These are phyloP conservation scores for Pseudogymnoascus sp. DNA, from an alignment of 2,329 filamentous ascomycete genomes.

Conservation along the genomic window DNA sequence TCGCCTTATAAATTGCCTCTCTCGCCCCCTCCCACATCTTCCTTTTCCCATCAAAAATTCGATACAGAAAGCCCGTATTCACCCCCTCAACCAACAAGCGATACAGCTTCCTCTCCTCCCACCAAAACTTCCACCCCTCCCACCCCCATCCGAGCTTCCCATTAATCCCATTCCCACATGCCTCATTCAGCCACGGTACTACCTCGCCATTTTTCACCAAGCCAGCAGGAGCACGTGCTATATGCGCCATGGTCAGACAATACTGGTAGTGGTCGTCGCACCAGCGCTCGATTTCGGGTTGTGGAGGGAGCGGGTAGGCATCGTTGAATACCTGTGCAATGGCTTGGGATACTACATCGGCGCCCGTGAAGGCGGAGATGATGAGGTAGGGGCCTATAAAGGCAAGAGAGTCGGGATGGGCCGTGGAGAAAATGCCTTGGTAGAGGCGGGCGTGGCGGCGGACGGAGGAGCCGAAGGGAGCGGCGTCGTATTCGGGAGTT, in stretches of 20 bases:
- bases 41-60: constrained; percentile 35
- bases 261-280: constrained; percentile 31
- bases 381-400: constrained; percentile 33
- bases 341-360: constrained; percentile 39
- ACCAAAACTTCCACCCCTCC: constrained; percentile 37
- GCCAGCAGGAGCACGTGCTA: constrained; percentile 30
- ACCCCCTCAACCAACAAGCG: constrained; percentile 34
- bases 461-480: constrained; percentile 22
- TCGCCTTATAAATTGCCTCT: constrained; percentile 30
- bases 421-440: constrained; percentile 38
- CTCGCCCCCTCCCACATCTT: constrained; percentile 34
- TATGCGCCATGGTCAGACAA: constrained; percentile 33
- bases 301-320: constrained; percentile 31
- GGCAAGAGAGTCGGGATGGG: constrained; percentile 37
- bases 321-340: constrained; percentile 39
- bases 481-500: constrained; percentile 17
- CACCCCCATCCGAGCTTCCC: constrained; percentile 36
- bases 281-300: constrained; percentile 31
- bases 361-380: constrained; percentile 26
- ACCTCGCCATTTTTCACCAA: constrained; percentile 26
- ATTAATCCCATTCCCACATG: constrained; percentile 35
- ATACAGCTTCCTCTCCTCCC: constrained; percentile 31
- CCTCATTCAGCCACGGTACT: constrained; percentile 31
- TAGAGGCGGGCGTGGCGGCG: constrained; percentile 33
- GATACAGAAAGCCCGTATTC: constrained; percentile 35